phyloP scores from a whole-genome alignment of 1,284 basidiomycete genomes.

The Sanghuangporus sanghuang region DNA sequence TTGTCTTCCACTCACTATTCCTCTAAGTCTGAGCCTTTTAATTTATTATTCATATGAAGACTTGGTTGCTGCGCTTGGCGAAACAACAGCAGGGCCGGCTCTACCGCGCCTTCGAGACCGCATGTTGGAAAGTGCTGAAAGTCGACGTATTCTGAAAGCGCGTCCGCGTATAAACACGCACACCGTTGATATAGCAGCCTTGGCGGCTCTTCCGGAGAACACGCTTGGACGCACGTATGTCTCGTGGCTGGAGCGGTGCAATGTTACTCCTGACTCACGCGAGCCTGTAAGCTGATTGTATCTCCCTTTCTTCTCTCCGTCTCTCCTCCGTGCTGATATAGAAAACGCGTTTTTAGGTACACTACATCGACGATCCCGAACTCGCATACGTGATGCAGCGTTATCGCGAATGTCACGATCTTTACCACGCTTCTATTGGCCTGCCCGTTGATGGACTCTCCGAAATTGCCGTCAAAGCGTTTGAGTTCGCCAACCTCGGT shows the following conservation, averaged over 20 bases:
- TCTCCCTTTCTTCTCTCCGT: conserved; percentile 12
- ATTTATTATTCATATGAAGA: conserved; percentile 41
- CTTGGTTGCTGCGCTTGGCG: conserved; percentile 89
- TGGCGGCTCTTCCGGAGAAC: conserved; percentile 67
- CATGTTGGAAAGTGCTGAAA: conserved; percentile 80
- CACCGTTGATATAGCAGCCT: conserved; percentile 70
- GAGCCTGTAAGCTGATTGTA: conserved; percentile 60
- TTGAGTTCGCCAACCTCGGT: conserved; percentile 91
- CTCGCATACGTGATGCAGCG: conserved; percentile 97
- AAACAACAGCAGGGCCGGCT: conserved; percentile 82
- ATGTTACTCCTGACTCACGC: conserved; percentile 93
- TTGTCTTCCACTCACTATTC: background rate
- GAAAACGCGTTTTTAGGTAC: conserved; percentile 52
- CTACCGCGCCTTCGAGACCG: conserved; percentile 75
- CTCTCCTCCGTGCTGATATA: background rate
- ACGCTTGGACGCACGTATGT: conserved; percentile 87
- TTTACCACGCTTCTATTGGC: conserved; percentile 87
- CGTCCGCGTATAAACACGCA: conserved; percentile 77
- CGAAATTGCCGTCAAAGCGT: conserved; percentile 94
- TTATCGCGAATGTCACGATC: conserved; percentile 96
- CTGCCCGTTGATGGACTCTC: conserved; percentile 88
- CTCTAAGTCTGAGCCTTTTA: background rate
- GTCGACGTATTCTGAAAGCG: conserved; percentile 77
- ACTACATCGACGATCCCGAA: conserved; percentile 90
- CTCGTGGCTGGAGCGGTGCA: conserved; percentile 87